phyloP scores from a whole-genome alignment of 2,329 filamentous ascomycete species.

The Harringtonia lauricola region DNA sequence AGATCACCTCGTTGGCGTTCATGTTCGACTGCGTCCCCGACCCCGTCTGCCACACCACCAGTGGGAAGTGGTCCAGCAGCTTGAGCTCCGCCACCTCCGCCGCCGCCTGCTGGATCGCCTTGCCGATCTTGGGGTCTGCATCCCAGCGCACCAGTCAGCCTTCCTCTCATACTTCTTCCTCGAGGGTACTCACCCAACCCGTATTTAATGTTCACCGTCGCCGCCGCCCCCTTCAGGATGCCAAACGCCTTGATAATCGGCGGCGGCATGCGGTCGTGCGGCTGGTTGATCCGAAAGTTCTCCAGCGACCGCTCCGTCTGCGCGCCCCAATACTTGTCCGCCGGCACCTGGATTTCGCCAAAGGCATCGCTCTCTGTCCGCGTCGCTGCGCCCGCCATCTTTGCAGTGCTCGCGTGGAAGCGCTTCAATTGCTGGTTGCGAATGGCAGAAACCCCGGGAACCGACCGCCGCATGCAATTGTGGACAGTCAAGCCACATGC shows the following conservation, averaged over 20 bases:
- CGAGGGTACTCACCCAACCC: conserved; percentile 43
- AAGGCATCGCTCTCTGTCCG: conserved; percentile 95
- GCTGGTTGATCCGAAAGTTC: conserved; percentile 99
- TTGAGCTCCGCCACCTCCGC: conserved; percentile 88
- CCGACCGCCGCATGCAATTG: neutral
- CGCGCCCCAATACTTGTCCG: conserved; percentile 96
- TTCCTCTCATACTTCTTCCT: neutral
- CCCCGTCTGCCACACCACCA: conserved; percentile 98
- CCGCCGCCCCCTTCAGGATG: conserved; percentile 93
- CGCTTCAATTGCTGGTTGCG: neutral
- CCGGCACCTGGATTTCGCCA: conserved; percentile 85
- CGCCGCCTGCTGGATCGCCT: conserved; percentile 91
- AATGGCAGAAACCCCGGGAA: neutral
- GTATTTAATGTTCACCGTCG: conserved; percentile 89
- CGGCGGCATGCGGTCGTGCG: conserved; percentile 94
- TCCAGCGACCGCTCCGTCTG: conserved; percentile 92
- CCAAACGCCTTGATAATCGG: conserved; percentile 89
- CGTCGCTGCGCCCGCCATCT: conserved; percentile 29
- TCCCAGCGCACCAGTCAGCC: conserved; percentile 20
- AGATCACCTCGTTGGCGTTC: conserved; percentile 99
- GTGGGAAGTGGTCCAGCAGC: conserved; percentile 92
- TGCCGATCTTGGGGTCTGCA: conserved; percentile 68
- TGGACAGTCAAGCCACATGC: neutral
- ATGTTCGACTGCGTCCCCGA: conserved; percentile 99
- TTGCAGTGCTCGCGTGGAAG: conserved; percentile 14